Conservation (phyloP, 2,329 filamentous ascomycete species). For the Bretziella fagacearum region DNA sequence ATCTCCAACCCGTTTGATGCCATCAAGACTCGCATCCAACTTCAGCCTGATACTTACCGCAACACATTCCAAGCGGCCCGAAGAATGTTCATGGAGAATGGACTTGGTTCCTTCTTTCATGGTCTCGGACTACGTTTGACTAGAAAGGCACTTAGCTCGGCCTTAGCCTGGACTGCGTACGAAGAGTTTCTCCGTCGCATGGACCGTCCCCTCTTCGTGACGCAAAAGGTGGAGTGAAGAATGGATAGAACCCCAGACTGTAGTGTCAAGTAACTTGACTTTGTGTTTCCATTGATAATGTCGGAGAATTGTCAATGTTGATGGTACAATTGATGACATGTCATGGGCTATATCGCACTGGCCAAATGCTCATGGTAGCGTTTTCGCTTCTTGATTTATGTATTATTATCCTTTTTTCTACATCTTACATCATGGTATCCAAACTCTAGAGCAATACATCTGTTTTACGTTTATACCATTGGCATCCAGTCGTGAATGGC, state of each 20-base stretch:
- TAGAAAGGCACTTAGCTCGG: constrained; percentile 80
- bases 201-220: constrained; percentile 19
- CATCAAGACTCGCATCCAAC: constrained; percentile 84
- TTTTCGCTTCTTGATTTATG: constrained; percentile 5
- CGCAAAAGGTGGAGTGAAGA: constrained; percentile 11
- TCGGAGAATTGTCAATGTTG: background rate
- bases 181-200: constrained; percentile 76
- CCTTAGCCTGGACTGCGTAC: constrained; percentile 94
- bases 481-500: background rate
- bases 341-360: background rate
- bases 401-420: constrained; percentile 7
- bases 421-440: background rate
- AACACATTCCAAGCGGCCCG: constrained; percentile 66
- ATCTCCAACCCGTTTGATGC: constrained; percentile 95
- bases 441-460: background rate
- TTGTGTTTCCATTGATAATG: background rate
- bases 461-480: background rate
- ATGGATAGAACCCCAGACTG: too few relatives aligned
- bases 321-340: background rate
- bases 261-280: background rate
- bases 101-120: constrained; percentile 63
- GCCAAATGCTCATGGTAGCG: background rate
- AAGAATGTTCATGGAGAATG: constrained; percentile 70
- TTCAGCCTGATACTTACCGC: constrained; percentile 65
- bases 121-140: constrained; percentile 75